Conservation (phyloP, 2,329 filamentous ascomycete genomes). For the Dichotomopilus funicola region DNA sequence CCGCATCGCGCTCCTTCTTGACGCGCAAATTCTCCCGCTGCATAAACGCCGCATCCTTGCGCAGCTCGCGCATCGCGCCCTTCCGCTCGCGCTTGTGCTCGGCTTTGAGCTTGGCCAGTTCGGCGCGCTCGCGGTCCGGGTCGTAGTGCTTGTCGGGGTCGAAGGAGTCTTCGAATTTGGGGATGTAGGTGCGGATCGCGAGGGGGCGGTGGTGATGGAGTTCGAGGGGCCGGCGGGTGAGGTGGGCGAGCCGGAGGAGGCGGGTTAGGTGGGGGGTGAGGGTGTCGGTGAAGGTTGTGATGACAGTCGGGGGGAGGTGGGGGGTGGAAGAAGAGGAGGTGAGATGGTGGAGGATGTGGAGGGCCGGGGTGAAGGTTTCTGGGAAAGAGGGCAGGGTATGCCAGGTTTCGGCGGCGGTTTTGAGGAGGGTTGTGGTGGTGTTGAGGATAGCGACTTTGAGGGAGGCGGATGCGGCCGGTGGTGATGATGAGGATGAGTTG, state of each 20-base stretch:
- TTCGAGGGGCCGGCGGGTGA: constrained; percentile 69
- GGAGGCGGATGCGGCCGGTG: constrained; percentile 28
- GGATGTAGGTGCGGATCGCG: constrained; percentile 79
- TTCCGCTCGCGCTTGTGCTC: constrained; percentile 96
- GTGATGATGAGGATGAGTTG: constrained; percentile 15
- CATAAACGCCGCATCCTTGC: constrained; percentile 93
- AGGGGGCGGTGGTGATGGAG: constrained; percentile 85
- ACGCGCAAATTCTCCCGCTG: constrained; percentile 80
- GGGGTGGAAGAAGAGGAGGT: constrained; percentile 43
- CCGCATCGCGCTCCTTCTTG: constrained; percentile 89
- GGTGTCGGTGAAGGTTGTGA: constrained; percentile 35
- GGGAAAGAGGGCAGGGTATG: constrained; percentile 63
- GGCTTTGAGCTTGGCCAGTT: constrained; percentile 73
- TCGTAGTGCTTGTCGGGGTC: constrained; percentile 97
- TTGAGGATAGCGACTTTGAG: constrained; percentile 54
- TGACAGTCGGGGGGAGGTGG: constrained; percentile 42
- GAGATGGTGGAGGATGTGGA: constrained; percentile 55
- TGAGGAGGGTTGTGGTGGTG: constrained; percentile 59
- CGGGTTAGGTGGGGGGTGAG: constrained; percentile 41
- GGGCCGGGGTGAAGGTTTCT: constrained; percentile 68
- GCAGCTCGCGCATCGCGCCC: constrained; percentile 85
- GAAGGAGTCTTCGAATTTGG: constrained; percentile 94
- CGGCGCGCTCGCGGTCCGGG: constrained; percentile 81
- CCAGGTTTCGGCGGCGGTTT: constrained; percentile 67
- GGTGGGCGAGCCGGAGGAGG: constrained; percentile 54